These are phyloP conservation scores for Hymenoscyphus scutula DNA, from an alignment of 2,329 filamentous ascomycete genomes.

Conservation along the genomic window DNA sequence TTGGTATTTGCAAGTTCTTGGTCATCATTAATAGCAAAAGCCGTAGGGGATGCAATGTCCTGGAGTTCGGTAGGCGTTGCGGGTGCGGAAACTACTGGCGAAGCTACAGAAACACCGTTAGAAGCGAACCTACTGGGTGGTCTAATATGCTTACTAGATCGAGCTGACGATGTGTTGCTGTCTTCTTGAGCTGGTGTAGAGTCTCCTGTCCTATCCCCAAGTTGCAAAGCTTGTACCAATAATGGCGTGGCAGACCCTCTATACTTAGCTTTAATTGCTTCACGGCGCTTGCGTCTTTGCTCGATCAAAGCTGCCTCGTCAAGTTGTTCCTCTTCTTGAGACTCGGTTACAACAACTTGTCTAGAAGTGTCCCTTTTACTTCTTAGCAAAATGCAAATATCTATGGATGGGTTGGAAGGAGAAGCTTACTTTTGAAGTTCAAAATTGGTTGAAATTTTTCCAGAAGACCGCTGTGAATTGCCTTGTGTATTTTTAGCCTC, in stretches of 20 bases:
- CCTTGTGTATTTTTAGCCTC: constrained; percentile 68
- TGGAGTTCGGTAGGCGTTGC: constrained; percentile 31
- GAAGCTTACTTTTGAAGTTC: constrained; percentile 41
- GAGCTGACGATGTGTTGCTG: constrained; percentile 25
- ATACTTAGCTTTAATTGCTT: constrained; percentile 82
- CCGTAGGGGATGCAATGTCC: constrained; percentile 38
- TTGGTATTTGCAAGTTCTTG: constrained; percentile 64
- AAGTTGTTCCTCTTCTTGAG: constrained; percentile 55
- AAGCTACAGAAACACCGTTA: constrained; percentile 27
- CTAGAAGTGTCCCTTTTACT: constrained; percentile 26
- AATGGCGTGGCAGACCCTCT: constrained; percentile 68
- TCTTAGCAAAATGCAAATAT: constrained; percentile 20
- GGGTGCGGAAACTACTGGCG: constrained; percentile 38
- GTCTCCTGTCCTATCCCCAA: constrained; percentile 35
- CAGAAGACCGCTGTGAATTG: constrained; percentile 51
- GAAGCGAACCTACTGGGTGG: background rate
- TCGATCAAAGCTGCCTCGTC: constrained; percentile 84
- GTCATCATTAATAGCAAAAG: constrained; percentile 64
- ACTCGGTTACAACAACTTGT: constrained; percentile 41
- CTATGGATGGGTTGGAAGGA: background rate
- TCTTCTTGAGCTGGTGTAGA: constrained; percentile 32
- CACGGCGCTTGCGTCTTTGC: constrained; percentile 77
- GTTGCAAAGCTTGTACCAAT: constrained; percentile 59
- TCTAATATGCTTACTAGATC: constrained; percentile 38
- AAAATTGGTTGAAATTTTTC: constrained; percentile 37